phyloP scores from a whole-genome alignment of 2,329 filamentous ascomycete genomes.

The Fusarium neocosmosporiellum region DNA sequence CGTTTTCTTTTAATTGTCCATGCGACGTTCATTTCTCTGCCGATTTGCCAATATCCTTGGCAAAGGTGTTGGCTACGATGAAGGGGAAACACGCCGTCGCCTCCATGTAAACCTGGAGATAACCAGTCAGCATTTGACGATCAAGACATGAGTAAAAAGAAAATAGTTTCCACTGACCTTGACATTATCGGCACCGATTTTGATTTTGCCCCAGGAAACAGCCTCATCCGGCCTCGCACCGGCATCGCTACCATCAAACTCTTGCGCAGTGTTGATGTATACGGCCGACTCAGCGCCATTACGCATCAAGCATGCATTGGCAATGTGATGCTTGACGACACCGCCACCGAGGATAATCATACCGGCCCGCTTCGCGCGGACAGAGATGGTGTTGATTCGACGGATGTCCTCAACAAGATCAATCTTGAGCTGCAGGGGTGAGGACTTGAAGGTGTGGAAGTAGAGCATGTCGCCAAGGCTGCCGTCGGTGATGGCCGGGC shows the following conservation, averaged over 20 bases:
- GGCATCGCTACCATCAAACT: constrained; percentile 97
- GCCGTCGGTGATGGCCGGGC: constrained; percentile 93
- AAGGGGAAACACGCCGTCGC: constrained; percentile 74
- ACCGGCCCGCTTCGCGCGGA: constrained; percentile 86
- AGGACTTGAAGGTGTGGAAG: constrained; percentile 95
- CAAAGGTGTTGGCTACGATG: constrained; percentile 75
- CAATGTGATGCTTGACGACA: constrained; percentile 98
- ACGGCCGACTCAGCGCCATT: constrained; percentile 97
- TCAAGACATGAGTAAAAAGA: not conserved
- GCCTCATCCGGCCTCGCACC: constrained; percentile 96
- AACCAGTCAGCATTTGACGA: not conserved
- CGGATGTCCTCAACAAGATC: constrained; percentile 96
- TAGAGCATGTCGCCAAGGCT: constrained; percentile 98
- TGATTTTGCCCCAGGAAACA: constrained; percentile 99
- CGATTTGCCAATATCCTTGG: constrained; percentile 57
- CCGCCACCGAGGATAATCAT: constrained; percentile 97
- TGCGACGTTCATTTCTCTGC: constrained; percentile 12
- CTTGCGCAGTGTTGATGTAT: constrained; percentile 96
- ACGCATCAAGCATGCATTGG: constrained; percentile 96
- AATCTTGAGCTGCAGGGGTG: constrained; percentile 82
- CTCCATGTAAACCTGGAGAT: constrained; percentile 68
- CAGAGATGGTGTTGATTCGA: constrained; percentile 89
- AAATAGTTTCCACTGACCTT: constrained; percentile 69
- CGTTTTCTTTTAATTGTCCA: not conserved
- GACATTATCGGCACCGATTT: constrained; percentile 84